Conservation (phyloP, 2,329 filamentous ascomycete species). For the Aspergillus novofumigatus region DNA sequence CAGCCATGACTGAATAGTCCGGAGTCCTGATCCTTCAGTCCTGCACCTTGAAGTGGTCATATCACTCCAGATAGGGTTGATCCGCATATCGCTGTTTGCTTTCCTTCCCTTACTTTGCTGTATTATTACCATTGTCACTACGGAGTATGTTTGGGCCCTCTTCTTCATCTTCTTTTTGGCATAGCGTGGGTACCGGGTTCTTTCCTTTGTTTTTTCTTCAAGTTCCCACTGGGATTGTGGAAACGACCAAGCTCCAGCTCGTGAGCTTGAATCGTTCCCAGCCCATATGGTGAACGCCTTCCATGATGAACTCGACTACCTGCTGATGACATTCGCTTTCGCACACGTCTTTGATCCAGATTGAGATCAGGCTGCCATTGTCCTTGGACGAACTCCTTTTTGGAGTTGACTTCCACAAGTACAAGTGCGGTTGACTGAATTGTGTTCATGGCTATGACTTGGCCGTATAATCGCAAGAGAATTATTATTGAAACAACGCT, state of each 20-base stretch:
- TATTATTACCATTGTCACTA: conserved; percentile 7
- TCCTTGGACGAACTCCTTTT: neutral
- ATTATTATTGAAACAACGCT: neutral
- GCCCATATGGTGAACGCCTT: neutral
- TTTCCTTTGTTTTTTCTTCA: conserved; percentile 4
- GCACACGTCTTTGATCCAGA: neutral
- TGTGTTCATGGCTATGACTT: neutral
- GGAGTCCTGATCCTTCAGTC: neutral
- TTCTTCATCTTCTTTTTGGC: conserved; percentile 18
- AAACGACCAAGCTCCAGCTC: neutral
- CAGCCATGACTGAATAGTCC: neutral
- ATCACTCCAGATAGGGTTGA: neutral
- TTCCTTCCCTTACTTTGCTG: conserved; percentile 2
- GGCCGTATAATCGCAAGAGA: neutral
- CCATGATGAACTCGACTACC: neutral
- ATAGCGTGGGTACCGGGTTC: conserved; percentile 29
- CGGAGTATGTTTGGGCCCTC: neutral
- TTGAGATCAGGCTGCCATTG: neutral
- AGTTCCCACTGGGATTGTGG: neutral
- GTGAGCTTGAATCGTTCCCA: neutral
- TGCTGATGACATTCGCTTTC: neutral
- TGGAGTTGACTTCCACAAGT: neutral
- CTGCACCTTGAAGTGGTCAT: neutral
- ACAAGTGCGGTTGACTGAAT: neutral
- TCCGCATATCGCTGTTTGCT: neutral